Evolutionary conservation across 768 basidiomycete genomes (phyloP), one percentile per base, ranked within the genome.

Genomic region (Mycena floridula): DNA sequence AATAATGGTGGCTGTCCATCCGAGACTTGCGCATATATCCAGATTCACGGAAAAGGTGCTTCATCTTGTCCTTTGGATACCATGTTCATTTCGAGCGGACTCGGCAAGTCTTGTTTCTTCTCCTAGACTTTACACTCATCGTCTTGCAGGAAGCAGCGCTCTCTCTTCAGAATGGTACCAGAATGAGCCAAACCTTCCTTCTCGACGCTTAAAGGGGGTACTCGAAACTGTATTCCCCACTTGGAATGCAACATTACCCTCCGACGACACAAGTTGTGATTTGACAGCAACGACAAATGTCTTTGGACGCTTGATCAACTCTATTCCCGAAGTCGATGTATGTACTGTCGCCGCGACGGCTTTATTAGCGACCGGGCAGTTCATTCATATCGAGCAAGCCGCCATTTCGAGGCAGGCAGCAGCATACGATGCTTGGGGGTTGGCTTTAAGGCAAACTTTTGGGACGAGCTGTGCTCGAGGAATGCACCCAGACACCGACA

Each of bases 241-340:
- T 1, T 69, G 65, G 64, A 65, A 56, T 23, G 45, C 68, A 13
- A 67, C 71, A 4, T 56, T 70, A 5, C 73, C 74, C 3, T 59
- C 66, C 0, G 65, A 69, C 43, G 65, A 69, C 44, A 70, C 67
- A 35, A 35, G 45, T 1, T 76, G 74, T 47, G 16, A 39, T 3
- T 62, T 75, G 13, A 69, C 65, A 6, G 73, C 72, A 0, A 72
- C 70, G 7, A 65, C 58, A 32, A 75, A 74, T 37, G 61, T 76
- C 21, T 64, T 72, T 5, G 74, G 73, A 24, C 59, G 73, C 18
- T 54, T 70, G 23, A 48, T 73, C 27, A 76, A 76, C 44, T 63
- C 65, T 22, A 52, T 70, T 5, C 35, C 49, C 7, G 54, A 54
- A 9, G 40, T 44, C 2, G 37, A 43, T 5, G 67, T 71, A 3